A percentile compares a stretch with the other conserved stretches of the same genome.
phyloP scores from a whole-genome alignment of 208 protist genomes.

The Crithidia thermophila region DNA sequence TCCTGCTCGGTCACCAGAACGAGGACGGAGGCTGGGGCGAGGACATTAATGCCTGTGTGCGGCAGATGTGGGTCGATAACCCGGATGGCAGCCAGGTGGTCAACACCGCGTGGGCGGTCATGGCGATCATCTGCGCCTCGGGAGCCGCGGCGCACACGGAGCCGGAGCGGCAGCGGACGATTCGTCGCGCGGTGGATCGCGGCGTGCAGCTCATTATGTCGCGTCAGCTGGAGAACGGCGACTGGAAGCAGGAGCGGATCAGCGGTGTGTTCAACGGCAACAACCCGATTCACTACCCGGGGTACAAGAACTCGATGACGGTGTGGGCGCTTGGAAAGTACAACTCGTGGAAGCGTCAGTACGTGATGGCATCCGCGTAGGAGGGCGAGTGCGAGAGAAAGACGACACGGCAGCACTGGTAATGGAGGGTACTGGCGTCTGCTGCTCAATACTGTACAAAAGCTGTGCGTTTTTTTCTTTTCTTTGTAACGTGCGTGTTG shows the following conservation, averaged over 20 bases:
- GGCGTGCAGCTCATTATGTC: conserved; percentile 88
- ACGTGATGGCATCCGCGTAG: conserved; percentile 26
- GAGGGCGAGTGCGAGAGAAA: not conserved
- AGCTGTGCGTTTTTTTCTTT: no score
- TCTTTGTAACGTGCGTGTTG: no score
- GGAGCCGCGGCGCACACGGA: conserved; percentile 30
- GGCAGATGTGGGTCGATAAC: conserved; percentile 87
- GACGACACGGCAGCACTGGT: not conserved
- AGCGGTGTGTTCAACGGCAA: conserved; percentile 98
- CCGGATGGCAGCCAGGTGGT: conserved; percentile 93
- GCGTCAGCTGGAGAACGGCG: conserved; percentile 81
- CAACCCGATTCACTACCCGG: conserved; percentile 97
- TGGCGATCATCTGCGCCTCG: conserved; percentile 91
- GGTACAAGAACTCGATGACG: conserved; percentile 97
- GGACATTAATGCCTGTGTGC: conserved; percentile 90
- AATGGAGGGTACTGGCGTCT: no score
- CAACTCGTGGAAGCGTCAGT: conserved; percentile 67
- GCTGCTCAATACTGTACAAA: no score
- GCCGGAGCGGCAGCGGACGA: conserved; percentile 22
- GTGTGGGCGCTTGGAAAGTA: conserved; percentile 97
- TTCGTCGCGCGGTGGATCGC: conserved; percentile 70
- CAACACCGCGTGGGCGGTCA: conserved; percentile 96
- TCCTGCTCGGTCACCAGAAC: conserved; percentile 94
- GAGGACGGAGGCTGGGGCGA: conserved; percentile 97
- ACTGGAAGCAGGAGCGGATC: conserved; percentile 95